phyloP scores from a whole-genome alignment of 495 filamentous ascomycete genomes.

The Aspergillus cristatus region DNA sequence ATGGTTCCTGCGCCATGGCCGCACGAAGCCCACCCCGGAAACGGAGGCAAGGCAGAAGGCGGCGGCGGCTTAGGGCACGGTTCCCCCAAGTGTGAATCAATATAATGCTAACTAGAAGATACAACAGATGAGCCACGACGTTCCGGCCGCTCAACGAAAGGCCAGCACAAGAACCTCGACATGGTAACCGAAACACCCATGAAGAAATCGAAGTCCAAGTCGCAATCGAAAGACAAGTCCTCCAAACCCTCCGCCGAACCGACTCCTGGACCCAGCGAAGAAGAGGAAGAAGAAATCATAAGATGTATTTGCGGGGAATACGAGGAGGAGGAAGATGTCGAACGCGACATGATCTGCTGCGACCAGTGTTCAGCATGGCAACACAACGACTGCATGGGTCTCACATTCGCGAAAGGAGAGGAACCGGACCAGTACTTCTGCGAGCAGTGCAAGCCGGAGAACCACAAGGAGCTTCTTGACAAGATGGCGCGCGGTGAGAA shows the following conservation, averaged over 20 bases:
- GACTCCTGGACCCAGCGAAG: slow-evolving; percentile 49
- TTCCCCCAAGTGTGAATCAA: slow-evolving; percentile 3
- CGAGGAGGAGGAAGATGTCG: slow-evolving; percentile 72
- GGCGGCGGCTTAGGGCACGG: slow-evolving; percentile 2
- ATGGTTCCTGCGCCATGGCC: slow-evolving; percentile 5
- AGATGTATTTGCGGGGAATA: slow-evolving; percentile 88
- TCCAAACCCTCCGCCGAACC: slow-evolving; percentile 40
- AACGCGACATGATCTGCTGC: slow-evolving; percentile 82
- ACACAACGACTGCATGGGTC: slow-evolving; percentile 90
- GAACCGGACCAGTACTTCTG: slow-evolving; percentile 78
- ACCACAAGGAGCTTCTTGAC: slow-evolving; percentile 65
- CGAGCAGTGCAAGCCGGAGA: slow-evolving; percentile 76
- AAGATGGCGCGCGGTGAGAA: slow-evolving; percentile 70
- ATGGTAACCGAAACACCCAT: slow-evolving; percentile 50
- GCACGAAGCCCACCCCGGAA: slow-evolving; percentile 1
- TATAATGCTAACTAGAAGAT: slow-evolving; percentile 23
- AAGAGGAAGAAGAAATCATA: slow-evolving; percentile 65
- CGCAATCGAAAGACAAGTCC: slow-evolving; percentile 43
- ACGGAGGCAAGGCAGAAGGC: slow-evolving; percentile 4
- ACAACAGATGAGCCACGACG: slow-evolving; percentile 76
- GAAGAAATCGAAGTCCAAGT: slow-evolving; percentile 56
- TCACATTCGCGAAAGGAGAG: slow-evolving; percentile 65
- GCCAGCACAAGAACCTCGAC: slow-evolving; percentile 83
- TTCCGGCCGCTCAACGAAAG: slow-evolving; percentile 90
- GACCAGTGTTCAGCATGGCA: slow-evolving; percentile 90